Percentiles rank a stretch among this genome's conserved stretches.
Conservation (phyloP, 2,329 filamentous ascomycete genomes). For the Fusarium nanum region DNA sequence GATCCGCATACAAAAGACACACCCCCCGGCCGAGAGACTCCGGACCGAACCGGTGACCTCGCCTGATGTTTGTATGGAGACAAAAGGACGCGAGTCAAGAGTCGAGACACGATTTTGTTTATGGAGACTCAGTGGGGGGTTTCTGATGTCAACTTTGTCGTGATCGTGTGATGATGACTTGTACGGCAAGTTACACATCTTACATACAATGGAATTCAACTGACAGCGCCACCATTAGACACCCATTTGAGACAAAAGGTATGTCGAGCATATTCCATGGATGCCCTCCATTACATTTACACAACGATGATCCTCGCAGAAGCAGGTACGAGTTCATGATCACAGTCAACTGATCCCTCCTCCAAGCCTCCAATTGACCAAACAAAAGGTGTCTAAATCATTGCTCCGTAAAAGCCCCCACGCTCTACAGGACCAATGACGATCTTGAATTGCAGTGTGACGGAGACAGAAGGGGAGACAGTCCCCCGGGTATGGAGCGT, state of each 20-base stretch:
- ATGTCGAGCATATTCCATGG: conserved; percentile 28
- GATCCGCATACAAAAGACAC: conserved; percentile 13
- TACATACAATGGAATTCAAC: neutral
- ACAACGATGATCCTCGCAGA: conserved; percentile 29
- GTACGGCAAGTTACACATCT: conserved; percentile 9
- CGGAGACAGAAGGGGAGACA: conserved; percentile 9
- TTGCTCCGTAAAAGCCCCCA: conserved; percentile 29
- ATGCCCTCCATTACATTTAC: conserved; percentile 28
- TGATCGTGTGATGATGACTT: conserved; percentile 4
- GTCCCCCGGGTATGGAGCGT: conserved; percentile 11
- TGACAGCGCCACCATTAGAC: conserved; percentile 11
- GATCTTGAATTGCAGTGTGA: conserved; percentile 39
- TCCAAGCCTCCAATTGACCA: conserved; percentile 24
- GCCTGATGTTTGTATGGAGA: neutral
- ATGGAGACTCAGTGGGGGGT: conserved; percentile 22
- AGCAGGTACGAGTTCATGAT: conserved; percentile 44
- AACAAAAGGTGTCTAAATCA: conserved; percentile 5
- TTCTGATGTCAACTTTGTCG: neutral
- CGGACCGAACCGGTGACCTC: conserved; percentile 39
- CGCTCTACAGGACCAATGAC: conserved; percentile 32
- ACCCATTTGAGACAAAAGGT: neutral
- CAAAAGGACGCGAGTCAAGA: conserved; percentile 4
- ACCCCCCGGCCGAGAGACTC: conserved; percentile 44
- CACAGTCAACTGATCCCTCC: conserved; percentile 41
- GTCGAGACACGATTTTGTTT: conserved; percentile 2